Evolutionary conservation across 2,329 filamentous ascomycete genomes (phyloP), one percentile per base, ranked within the genome.

Genomic region (Penicillium sp.): DNA sequence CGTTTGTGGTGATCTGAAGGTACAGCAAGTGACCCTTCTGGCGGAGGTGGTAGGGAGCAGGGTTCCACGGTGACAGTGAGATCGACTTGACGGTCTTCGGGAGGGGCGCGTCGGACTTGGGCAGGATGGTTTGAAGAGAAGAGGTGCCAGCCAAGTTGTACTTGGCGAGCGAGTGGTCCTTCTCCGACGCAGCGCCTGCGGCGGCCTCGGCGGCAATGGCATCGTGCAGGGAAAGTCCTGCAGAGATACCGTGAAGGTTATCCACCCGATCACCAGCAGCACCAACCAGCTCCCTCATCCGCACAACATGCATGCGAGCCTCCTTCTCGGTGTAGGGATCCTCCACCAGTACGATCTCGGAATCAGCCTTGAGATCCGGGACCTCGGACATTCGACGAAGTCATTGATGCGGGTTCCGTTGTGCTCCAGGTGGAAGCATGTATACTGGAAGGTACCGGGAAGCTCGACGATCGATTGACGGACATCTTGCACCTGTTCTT

Each of bases 251-350:
- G 59, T 95, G 86, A 35, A 94, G 78, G 44, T 85, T 82, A 67
- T 97, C 93, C 44, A 89, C 86, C 50, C 90, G 85, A 69, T 96
- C 83, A 34, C 89, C 89, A 34, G 91, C 84, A 59, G 91, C 91
- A 40, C 93, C 93, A 59, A 98, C 89, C 56, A 98, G 79, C 66
- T 98, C 93, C 54, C 93, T 81, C 51, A 95, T 85, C 56, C 93
- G 81, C 42, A 98, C 82, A 55, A 97, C 75, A 71, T 98, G 93
- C 77, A 98, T 86, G 56, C 94, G 85, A 24, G 93, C 91, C 73
- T 98, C 93, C 74, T 95, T 97, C 74, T 98, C 93, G 35, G 89
- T 98, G 70, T 98, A 98, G 37, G 94, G 88, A 65, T 98, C 93
- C 71, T 96, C 86, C 44, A 96, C 82, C 59, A 98, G 74, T 44